Evolutionary conservation across 2,329 filamentous ascomycete genomes (phyloP), one percentile per base, ranked within the genome.

Genomic region (Teratosphaeria epicoccoides): DNA sequence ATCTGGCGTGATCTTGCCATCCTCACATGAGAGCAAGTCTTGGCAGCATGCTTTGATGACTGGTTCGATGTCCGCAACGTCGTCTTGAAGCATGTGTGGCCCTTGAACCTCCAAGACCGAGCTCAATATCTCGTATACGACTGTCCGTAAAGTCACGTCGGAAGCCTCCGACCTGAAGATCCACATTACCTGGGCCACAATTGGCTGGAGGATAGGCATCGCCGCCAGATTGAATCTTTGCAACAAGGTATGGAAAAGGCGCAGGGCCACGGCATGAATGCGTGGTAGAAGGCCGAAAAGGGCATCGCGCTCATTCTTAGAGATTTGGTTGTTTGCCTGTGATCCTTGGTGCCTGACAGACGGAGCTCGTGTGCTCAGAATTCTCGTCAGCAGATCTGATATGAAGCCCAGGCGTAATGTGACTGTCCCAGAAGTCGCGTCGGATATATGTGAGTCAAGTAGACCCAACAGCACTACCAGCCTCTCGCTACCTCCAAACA

Each of bases 271-370:
- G 12, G 82, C 69, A 62, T 96, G 88, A 37, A 96, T 79, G 9
- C 78, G 75, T 4, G 90, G 87, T 10, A 96, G 75, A 17, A 80
- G 74, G 46, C 78, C 72, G 80, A 86, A 90, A 3, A 96, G 75
- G 44, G 83, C 80, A 49, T 95, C 88, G 55, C 84, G 84, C 68
- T 96, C 91, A 47, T 94, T 87, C 55, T 85, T 80, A 26, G 82
- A 78, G 56, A 93, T 80, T 56, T 87, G 84, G 6, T 82, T 75
- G 59, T 89, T 90, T 53, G 83, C 74, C 54, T 83, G 79, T n/a
- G 81, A 69, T 1, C 52, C 55, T n/a, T 57, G 52, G 72, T 74
- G 57, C 74, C 73, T 54, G 24, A 63, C 54, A 66, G 71, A 64
- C 63, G 45, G 26, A 75, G 57, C 51, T 58, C 79, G 67, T 67